Evolutionary conservation across 2,329 filamentous ascomycete genomes (phyloP).

Genomic region (Penicillium sp.): DNA sequence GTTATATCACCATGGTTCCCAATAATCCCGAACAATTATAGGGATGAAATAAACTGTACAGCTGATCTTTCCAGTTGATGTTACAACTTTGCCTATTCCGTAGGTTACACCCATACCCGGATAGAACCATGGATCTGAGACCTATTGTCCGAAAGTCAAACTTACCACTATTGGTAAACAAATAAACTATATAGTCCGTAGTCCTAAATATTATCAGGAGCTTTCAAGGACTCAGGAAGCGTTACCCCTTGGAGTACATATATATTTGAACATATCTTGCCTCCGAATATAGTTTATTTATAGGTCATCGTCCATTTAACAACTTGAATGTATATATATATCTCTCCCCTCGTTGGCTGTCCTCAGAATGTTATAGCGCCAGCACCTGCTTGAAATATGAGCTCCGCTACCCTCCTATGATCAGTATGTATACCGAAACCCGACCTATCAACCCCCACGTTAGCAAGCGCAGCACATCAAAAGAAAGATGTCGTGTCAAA

Average conservation of each 20-base stretch:
- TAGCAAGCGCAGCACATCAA: neutral
- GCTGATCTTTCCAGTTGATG: neutral
- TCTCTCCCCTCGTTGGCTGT: too few relatives aligned
- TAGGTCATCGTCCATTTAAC: too few relatives aligned
- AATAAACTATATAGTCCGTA: neutral
- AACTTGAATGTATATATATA: too few relatives aligned
- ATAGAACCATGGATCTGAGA: neutral
- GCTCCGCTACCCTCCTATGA: too few relatives aligned
- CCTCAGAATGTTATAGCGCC: too few relatives aligned
- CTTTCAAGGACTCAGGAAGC: neutral
- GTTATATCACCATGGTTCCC: neutral
- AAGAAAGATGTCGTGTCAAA: conserved; percentile 2
- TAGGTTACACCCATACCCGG: too few relatives aligned
- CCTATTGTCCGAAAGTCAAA: neutral
- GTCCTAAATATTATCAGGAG: neutral
- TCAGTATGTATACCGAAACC: conserved; percentile 17
- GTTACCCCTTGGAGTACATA: too few relatives aligned
- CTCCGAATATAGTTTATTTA: too few relatives aligned
- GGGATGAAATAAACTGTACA: neutral
- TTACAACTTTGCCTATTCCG: too few relatives aligned
- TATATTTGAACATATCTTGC: too few relatives aligned
- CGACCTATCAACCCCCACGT: neutral
- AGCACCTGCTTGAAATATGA: too few relatives aligned
- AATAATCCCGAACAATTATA: neutral
- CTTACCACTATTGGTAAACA: neutral